Base-by-base conservation (phyloP, 1,284 basidiomycete genomes). In the Coriolopsis trogii region DNA sequence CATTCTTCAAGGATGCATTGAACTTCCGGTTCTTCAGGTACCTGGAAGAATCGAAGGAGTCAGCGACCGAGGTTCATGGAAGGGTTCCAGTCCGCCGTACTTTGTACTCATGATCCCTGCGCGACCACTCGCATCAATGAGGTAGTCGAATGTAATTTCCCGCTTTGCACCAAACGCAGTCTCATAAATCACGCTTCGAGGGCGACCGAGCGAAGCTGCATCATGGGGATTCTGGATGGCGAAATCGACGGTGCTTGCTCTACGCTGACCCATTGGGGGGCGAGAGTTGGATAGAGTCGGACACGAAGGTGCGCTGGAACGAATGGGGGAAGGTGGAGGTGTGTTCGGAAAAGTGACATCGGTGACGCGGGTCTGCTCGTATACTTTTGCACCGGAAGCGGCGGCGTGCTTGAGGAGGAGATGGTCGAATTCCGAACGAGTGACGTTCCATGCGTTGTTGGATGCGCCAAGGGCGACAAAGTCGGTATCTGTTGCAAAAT, bases 61-160 rank as follows among this genome's bases (percentile, higher is more conserved):
- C 21, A 34, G 13, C 28, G 3, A 2, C 6, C 12, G 30, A 10
- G 9, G 34, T 20, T 9, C 8, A 18, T 10, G 6, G 16, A 25
- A 4, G 33, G 10, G 10, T 4, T 1, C 6, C 21, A 30, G 26
- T 20, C 9, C 21, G 5, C 44, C 61, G 3, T 16, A 67, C 66
- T 62, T 68, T 10, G 78, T 81, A 6, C 84, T 87, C 66, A 90
- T 71, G 45, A 90, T 63, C 1, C 87, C 87, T 0, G 78, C 73
- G 13, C 88, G 79, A 30, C 87, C 87, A 21, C 81, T 84, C 5
- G 87, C 88, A 64, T 90, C 87, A 21, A 90, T 76, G 24, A 90
- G 63, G 58, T 84, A 81, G 38, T 82, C 77, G 52, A 89, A 90
- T 0, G 73, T 73, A 12, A 85, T 87, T 18, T 66, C 66, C 31